A percentile compares a stretch with the other conserved stretches of the same genome.
Evolutionary conservation across 805 yeast species (phyloP).

Genomic region (Starmerella geochares): DNA sequence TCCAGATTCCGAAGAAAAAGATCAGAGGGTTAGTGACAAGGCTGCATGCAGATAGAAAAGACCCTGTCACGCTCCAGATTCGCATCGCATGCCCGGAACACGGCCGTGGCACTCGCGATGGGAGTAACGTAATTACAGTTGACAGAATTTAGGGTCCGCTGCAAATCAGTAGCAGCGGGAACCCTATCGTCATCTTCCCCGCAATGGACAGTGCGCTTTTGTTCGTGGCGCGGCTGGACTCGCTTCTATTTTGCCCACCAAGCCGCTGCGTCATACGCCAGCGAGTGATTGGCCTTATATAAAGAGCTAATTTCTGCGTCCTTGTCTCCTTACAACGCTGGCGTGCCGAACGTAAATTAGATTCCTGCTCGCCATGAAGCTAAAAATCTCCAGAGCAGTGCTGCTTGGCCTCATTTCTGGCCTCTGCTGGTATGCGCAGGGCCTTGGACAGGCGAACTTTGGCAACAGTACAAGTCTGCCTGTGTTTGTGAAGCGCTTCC

Average conservation of each 20-base stretch:
- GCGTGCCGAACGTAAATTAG: too few relatives aligned
- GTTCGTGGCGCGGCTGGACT: background rate
- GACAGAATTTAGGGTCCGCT: too few relatives aligned
- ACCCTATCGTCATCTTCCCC: background rate
- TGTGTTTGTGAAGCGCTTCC: conserved; percentile 10
- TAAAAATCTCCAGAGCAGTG: conserved; percentile 4
- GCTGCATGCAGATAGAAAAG: too few relatives aligned
- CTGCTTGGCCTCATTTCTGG: conserved; percentile 10
- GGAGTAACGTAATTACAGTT: background rate
- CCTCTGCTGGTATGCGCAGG: conserved; percentile 18
- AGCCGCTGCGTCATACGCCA: background rate
- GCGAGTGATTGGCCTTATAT: background rate
- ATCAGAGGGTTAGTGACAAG: too few relatives aligned
- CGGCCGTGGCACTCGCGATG: too few relatives aligned
- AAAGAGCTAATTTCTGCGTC: background rate
- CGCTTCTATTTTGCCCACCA: background rate
- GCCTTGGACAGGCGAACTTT: conserved; percentile 17
- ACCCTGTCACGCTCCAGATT: too few relatives aligned
- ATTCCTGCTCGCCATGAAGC: background rate
- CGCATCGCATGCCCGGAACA: too few relatives aligned
- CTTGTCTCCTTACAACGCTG: too few relatives aligned
- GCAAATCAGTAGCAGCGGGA: background rate
- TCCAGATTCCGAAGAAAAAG: too few relatives aligned
- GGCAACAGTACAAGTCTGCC: conserved; percentile 15
- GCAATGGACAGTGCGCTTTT: background rate